These are phyloP conservation scores for Suhomyces anneliseae DNA, from an alignment of 1,139 yeast genomes.

Conservation along the genomic window DNA sequence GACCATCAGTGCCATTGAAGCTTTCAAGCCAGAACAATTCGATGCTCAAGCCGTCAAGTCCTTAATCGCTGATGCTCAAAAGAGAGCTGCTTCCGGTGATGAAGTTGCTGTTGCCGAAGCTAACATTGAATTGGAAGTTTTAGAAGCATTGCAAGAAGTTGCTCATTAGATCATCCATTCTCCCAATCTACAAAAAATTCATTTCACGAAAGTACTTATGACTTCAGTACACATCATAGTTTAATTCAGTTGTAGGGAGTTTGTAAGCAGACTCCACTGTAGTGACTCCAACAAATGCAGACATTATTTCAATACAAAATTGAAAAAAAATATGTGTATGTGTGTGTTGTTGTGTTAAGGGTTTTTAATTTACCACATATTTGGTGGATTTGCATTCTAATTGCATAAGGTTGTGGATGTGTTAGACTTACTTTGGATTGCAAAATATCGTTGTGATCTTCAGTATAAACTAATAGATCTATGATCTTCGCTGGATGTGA, in stretches of 20 bases:
- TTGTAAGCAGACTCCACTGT: no score
- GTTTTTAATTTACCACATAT: no score
- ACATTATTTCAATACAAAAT: no score
- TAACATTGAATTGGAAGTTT: constrained; percentile 90
- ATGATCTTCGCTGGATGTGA: no score
- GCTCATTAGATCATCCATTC: constrained; percentile 60
- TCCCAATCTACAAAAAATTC: constrained; percentile 2
- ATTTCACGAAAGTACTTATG: constrained; percentile 11
- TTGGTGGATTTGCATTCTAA: no score
- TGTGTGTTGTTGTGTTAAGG: no score
- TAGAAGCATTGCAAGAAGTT: constrained; percentile 88
- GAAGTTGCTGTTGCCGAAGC: constrained; percentile 94
- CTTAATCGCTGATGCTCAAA: constrained; percentile 91
- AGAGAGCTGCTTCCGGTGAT: constrained; percentile 81
- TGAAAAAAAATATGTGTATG: no score
- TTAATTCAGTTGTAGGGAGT: neutral
- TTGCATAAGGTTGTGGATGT: no score
- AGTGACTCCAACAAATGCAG: no score
- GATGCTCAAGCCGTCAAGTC: constrained; percentile 77
- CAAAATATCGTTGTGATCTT: no score
- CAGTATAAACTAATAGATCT: no score
- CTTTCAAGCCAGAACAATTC: constrained; percentile 88
- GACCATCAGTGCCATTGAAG: constrained; percentile 93
- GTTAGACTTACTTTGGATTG: no score
- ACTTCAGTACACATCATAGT: constrained; percentile 7